phyloP scores from a whole-genome alignment of 345 rosid genomes.

The Limnanthes douglasii region DNA sequence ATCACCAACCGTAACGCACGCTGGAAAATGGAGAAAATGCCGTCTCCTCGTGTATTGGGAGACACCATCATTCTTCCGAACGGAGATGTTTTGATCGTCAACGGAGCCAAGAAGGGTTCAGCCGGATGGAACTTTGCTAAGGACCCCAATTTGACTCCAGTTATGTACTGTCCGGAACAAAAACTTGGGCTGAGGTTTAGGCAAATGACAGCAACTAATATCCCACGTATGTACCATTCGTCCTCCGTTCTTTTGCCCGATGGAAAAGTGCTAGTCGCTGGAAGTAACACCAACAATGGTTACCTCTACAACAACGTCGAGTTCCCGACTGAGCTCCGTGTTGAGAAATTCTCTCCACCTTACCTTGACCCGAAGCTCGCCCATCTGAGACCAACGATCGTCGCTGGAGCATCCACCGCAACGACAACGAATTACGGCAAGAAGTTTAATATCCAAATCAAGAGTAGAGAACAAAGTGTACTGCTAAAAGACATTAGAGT shows the following conservation, averaged over 20 bases:
- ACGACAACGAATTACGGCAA: conserved; percentile 15
- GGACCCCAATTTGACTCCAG: conserved; percentile 48
- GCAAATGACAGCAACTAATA: conserved; percentile 18
- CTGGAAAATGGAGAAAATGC: conserved; percentile 65
- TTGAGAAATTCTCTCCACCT: conserved; percentile 66
- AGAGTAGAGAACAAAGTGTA: background rate
- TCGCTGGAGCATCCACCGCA: background rate
- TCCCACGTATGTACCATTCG: conserved; percentile 71
- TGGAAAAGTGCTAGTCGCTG: conserved; percentile 41
- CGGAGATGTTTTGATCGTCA: conserved; percentile 51
- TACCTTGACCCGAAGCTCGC: conserved; percentile 30
- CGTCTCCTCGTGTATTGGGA: conserved; percentile 52
- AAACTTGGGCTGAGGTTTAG: conserved; percentile 14
- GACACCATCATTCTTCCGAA: conserved; percentile 59
- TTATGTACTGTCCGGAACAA: conserved; percentile 22
- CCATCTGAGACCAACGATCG: conserved; percentile 19
- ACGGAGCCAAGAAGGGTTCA: conserved; percentile 57
- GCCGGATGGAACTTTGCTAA: conserved; percentile 58
- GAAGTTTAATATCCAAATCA: conserved; percentile 11
- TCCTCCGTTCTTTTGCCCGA: conserved; percentile 32
- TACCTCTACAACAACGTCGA: conserved; percentile 25
- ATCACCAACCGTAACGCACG: conserved; percentile 26
- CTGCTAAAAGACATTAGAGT: conserved; percentile 14
- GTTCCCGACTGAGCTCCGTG: conserved; percentile 56
- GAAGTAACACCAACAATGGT: conserved; percentile 63